Evolutionary conservation across 2,329 filamentous ascomycete species (phyloP).

Genomic region (Pleurostoma richardsiae): DNA sequence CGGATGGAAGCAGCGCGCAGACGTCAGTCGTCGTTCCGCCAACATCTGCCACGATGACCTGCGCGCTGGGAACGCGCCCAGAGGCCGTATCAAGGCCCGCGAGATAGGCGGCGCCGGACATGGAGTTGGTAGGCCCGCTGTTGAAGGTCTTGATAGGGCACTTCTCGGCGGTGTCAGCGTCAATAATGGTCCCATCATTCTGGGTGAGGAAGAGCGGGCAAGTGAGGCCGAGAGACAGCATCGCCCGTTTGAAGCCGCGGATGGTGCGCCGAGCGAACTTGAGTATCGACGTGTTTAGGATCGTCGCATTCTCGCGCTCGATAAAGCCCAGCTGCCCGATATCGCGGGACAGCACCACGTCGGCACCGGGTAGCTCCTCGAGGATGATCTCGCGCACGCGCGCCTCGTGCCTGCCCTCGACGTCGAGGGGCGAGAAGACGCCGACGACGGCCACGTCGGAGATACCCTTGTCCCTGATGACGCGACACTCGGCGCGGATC

Average conservation of each 20-base stretch:
- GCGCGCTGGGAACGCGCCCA: conserved; percentile 5
- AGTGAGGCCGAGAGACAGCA: neutral
- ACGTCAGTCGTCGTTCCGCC: conserved; percentile 64
- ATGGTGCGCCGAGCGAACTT: neutral
- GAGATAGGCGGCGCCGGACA: conserved; percentile 14
- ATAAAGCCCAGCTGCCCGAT: neutral
- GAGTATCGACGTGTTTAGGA: neutral
- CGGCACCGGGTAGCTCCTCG: neutral
- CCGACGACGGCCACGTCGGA: conserved; percentile 30
- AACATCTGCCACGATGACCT: conserved; percentile 59
- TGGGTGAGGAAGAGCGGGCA: neutral
- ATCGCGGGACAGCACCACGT: neutral
- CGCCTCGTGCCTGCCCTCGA: neutral
- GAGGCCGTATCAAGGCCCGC: conserved; percentile 35
- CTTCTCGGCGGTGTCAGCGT: neutral
- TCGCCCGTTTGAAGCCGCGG: neutral
- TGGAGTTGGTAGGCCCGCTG: neutral
- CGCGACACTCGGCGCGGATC: conserved; percentile 5
- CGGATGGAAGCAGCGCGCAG: conserved; percentile 42
- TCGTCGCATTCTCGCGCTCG: neutral
- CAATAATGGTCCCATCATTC: neutral
- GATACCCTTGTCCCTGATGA: conserved; percentile 18
- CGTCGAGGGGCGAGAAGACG: neutral
- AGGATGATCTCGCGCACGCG: neutral
- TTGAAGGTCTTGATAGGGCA: neutral